Percentiles rank a stretch among this genome's conserved stretches.
Conservation (phyloP, 2,329 filamentous ascomycete species). For the Chaetomiaceae sp. region DNA sequence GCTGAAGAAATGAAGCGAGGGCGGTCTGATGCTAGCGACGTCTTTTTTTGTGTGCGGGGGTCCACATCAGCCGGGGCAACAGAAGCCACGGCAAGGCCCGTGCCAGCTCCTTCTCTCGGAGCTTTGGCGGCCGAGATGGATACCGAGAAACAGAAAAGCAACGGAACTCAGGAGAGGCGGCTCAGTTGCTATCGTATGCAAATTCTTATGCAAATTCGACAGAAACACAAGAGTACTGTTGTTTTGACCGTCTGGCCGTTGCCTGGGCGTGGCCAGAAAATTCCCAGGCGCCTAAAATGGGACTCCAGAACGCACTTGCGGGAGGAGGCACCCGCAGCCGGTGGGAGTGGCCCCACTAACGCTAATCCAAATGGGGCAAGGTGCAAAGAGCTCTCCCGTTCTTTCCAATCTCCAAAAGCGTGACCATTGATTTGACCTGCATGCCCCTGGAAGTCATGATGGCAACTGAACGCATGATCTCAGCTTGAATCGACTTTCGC, state of each 20-base stretch:
- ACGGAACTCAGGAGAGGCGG: too few species aligned
- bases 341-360: constrained; percentile 5
- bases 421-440: too few species aligned
- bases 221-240: not conserved
- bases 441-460: too few species aligned
- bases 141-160: too few species aligned
- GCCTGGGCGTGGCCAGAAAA: not conserved
- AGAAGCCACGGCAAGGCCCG: not conserved
- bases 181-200: too few species aligned
- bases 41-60: constrained; percentile 22
- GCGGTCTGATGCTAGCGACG: constrained; percentile 19
- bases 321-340: constrained; percentile 5
- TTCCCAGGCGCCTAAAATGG: constrained; percentile 9
- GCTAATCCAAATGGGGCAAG: constrained; percentile 1
- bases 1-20: constrained; percentile 3
- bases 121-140: too few species aligned
- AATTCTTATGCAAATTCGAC: too few species aligned
- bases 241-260: not conserved
- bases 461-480: too few species aligned
- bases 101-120: not conserved
- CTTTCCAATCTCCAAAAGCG: not conserved
- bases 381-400: not conserved
- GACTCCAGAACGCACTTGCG: not conserved
- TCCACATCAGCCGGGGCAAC: constrained; percentile 8
- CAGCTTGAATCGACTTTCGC: too few species aligned